Percentiles rank a stretch among this genome's conserved stretches.
These are phyloP conservation scores for Diaporthe aspalathi DNA, from an alignment of 2,329 filamentous ascomycete genomes.

Conservation along the genomic window DNA sequence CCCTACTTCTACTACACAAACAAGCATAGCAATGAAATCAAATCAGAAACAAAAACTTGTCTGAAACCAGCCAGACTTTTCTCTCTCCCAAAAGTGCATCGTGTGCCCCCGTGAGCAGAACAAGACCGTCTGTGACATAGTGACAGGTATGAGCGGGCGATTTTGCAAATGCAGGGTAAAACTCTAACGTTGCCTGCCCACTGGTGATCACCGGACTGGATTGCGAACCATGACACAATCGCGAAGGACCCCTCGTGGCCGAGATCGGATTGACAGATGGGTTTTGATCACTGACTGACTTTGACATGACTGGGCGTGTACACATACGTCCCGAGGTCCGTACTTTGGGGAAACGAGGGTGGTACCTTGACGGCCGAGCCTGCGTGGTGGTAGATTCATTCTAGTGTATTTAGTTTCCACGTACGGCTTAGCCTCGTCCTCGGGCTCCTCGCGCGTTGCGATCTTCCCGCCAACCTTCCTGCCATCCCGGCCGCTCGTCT, in stretches of 20 bases:
- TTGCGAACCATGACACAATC: constrained; percentile 22
- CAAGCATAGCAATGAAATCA: constrained; percentile 12
- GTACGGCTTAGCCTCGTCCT: constrained; percentile 16
- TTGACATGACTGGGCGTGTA: constrained; percentile 2
- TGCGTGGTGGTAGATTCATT: too few relatives aligned
- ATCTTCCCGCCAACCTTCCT: neutral
- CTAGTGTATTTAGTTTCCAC: too few relatives aligned
- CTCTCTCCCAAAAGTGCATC: neutral
- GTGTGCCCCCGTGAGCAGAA: neutral
- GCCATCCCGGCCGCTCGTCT: neutral
- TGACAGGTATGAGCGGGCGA: neutral
- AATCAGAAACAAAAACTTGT: constrained; percentile 14
- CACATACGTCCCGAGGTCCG: too few relatives aligned
- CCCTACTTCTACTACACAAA: constrained; percentile 18
- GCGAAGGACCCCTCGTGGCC: neutral
- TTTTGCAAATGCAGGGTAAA: neutral
- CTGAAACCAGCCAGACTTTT: constrained; percentile 2
- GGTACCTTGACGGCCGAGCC: neutral
- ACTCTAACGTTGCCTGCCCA: constrained; percentile 20
- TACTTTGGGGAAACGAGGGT: constrained; percentile 4
- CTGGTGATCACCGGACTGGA: constrained; percentile 15
- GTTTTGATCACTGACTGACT: constrained; percentile 9
- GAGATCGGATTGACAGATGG: constrained; percentile 13
- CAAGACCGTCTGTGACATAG: neutral
- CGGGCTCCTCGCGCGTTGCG: constrained; percentile 14